Base-by-base conservation (phyloP, 257 asterid genomes). In the Capsicum rhomboideum region DNA sequence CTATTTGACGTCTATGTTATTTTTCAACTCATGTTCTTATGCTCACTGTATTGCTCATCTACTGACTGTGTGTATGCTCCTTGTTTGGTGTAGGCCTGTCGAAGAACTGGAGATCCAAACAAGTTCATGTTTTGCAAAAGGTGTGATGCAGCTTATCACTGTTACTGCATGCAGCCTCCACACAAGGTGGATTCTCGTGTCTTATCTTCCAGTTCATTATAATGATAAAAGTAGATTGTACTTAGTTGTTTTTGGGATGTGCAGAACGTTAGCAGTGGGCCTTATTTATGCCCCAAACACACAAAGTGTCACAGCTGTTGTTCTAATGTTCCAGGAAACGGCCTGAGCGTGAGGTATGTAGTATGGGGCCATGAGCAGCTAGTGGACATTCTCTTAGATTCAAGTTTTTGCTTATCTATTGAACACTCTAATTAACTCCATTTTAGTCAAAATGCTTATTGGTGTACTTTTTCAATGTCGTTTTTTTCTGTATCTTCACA, bases 161-260 rank as follows among this genome's bases (percentile, higher is more conserved):
- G 99, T 86, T 97, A 95, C 88, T 97, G 99, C 84, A 97, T 93
- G 88, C 99, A 97, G 85, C 99, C 98, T 86, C 97, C 99, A 26
- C 99, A 95, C 88, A 97, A 95, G 99, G 99, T 97, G 85, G 58
- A 86, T 61, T 66, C 49, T 64, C 46, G 53, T 67, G 26, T 42
- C 28, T 23, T 72, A 40, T 34, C 28, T 31, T 69, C 42, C 17
- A 49, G 58, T 82, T 82, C 28, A 49, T 55, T 40, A 61, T 59
- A 69, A 53, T 67, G 49, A 68, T 46, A 44, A 46, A 44, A 77
- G 49, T 71, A 21, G 64, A 66, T 44, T 82, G 85, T 23, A 61
- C 79, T 72, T 56, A 72, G 85, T 88, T 71, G 84, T 78, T 86
- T 79, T 78, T 77, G 54, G 52, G 84, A 72, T 83, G 71, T 88